Percentiles rank a stretch among this genome's conserved stretches.
These are phyloP conservation scores for Podospora didyma DNA, from an alignment of 495 filamentous ascomycete genomes.

Conservation along the genomic window DNA sequence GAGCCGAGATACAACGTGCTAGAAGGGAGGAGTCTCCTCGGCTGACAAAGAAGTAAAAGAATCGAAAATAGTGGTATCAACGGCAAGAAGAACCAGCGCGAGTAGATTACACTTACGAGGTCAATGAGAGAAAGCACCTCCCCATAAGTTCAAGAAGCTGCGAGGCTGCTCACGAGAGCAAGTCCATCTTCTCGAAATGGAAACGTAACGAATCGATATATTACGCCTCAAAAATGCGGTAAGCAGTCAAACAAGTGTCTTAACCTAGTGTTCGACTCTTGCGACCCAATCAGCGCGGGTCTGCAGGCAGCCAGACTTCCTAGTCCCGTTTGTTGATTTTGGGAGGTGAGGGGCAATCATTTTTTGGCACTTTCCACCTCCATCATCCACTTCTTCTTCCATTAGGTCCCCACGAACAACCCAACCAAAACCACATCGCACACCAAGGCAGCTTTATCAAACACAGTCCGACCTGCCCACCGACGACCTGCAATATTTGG, in stretches of 20 bases:
- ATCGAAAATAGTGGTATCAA: too few relatives aligned
- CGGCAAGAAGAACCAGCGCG: too few relatives aligned
- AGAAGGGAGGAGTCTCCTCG: too few relatives aligned
- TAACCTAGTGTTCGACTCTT: neutral
- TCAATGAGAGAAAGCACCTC: too few relatives aligned
- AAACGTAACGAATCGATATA: too few relatives aligned
- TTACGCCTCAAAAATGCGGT: too few relatives aligned
- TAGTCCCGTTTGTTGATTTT: conserved; percentile 8
- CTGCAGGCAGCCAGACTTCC: conserved; percentile 6
- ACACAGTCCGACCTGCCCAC: neutral
- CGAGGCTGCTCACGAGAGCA: too few relatives aligned
- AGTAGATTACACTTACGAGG: too few relatives aligned
- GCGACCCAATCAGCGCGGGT: neutral
- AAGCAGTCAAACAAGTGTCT: neutral
- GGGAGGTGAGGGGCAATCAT: conserved; percentile 17
- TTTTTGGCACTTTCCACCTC: conserved; percentile 1
- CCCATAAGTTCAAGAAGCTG: too few relatives aligned
- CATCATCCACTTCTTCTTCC: conserved; percentile 14
- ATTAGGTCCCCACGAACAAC: neutral
- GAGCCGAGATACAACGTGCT: too few relatives aligned
- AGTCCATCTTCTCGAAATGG: too few relatives aligned
- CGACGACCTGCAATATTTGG: conserved; percentile 3
- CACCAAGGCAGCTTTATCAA: neutral
- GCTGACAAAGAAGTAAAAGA: too few relatives aligned
- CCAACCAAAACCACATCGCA: neutral